Evolutionary conservation across 441 rosid species (phyloP), one percentile per base, ranked within the genome.

Genomic region (Adansonia grandidieri): DNA sequence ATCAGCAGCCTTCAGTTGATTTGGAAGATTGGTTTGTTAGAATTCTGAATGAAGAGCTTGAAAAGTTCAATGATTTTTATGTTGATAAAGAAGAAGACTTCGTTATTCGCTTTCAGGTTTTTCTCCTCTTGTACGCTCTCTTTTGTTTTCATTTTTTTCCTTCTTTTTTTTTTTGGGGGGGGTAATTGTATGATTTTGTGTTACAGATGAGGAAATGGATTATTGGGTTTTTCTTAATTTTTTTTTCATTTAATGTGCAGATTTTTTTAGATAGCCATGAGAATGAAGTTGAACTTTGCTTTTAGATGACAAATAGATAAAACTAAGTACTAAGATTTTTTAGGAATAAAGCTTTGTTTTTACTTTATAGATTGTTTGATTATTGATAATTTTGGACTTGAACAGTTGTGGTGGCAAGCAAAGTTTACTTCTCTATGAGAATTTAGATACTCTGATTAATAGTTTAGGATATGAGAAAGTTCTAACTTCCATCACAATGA

Each of bases 1-100:
- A 9, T 68, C 76, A 71, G 66, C 48, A 22, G 67, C 80, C 89
- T 11, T 22, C 87, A 71, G 45, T 84, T 57, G 85, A 82, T 17
- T 87, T 88, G 9, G 92, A 88, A 45, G 91, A 84, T 0, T 92
- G 97, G 89, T 95, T 95, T 65, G 84, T 95, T 37, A 78, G 90
- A 79, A 90, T 93, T 71, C 82, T 95, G 48, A 93, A 85, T 32
- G 97, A 91, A 22, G 99, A 95, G 85, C 95, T 95, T 22, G 95
- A 93, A 0, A 93, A 93, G 88, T 91, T 93, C 77, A 95, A 93
- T 69, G 99, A 95, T 80, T 93, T 95, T 77, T 95, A 88, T 74
- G 92, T 92, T 24, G 98, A 93, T 75, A 95, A 95, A 81, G 98
- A 95, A 84, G 97, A 93, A 80, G 98, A 92, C 53, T 92, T 93